Percentiles rank a stretch among this genome's conserved stretches.
Evolutionary conservation across 169 alveolate genomes (phyloP).

Genomic region (Blepharisma undulans): DNA sequence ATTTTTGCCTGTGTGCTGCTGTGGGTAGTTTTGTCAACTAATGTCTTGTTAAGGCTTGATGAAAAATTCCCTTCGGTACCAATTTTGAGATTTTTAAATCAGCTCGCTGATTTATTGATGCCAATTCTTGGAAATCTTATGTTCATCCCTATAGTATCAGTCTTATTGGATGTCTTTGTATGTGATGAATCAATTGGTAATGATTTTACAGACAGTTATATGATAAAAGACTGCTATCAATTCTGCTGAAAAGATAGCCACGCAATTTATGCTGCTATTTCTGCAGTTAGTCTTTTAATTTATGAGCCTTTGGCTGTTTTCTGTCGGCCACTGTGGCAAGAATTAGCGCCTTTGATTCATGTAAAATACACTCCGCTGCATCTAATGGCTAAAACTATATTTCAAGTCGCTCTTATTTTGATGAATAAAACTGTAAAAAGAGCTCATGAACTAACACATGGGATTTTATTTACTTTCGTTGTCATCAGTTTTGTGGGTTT

Average conservation of each 20-base stretch:
- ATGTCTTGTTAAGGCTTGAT: not conserved
- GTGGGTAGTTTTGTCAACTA: not conserved
- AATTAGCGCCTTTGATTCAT: conserved; percentile 13
- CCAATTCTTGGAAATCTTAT: conserved; percentile 27
- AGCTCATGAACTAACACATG: not conserved
- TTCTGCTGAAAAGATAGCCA: conserved; percentile 37
- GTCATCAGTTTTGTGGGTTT: not conserved
- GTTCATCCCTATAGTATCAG: conserved; percentile 14
- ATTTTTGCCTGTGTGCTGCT: not conserved
- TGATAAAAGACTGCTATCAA: conserved; percentile 21
- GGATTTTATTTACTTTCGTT: not conserved
- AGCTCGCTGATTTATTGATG: not conserved
- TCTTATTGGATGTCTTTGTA: conserved; percentile 37
- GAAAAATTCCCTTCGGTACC: not conserved
- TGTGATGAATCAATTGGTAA: conserved; percentile 39
- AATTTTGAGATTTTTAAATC: not conserved
- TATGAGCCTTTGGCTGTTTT: conserved; percentile 38
- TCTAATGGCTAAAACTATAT: conserved; percentile 22
- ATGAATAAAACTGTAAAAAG: not conserved
- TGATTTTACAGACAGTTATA: not conserved
- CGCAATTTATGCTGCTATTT: not conserved
- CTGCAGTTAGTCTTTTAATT: not conserved
- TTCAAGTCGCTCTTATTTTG: not conserved
- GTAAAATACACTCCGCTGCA: conserved; percentile 4
- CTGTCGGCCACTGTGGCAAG: conserved; percentile 37